phyloP scores from a whole-genome alignment of 2,329 filamentous ascomycete genomes.

The Claviceps paspali region DNA sequence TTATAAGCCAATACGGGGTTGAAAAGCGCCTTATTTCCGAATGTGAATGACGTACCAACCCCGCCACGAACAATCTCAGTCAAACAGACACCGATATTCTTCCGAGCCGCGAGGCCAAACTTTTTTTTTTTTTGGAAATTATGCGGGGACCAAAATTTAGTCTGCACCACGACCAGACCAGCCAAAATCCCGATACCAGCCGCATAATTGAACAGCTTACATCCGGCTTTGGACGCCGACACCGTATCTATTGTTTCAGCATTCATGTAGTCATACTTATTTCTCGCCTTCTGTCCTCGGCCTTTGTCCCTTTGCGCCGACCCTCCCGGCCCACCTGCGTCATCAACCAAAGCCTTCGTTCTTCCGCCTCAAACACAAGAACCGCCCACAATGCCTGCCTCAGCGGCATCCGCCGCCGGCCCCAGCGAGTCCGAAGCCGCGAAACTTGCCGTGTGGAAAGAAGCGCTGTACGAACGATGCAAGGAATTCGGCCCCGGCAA shows the following conservation, averaged over 20 bases:
- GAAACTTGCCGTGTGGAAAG: slow-evolving; percentile 37
- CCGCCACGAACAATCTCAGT: too few species aligned
- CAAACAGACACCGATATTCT: slow-evolving; percentile 1
- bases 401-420: slow-evolving; percentile 11
- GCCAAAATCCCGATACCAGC: too few species aligned
- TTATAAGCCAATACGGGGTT: too few species aligned
- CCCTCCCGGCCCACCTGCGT: neutral
- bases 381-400: slow-evolving; percentile 13
- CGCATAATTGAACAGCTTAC: too few species aligned
- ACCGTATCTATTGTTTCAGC: too few species aligned
- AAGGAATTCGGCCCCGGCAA: slow-evolving; percentile 31
- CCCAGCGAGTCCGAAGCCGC: slow-evolving; percentile 18
- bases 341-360: neutral
- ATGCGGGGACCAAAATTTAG: too few species aligned
- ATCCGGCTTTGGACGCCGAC: too few species aligned
- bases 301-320: neutral
- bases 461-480: slow-evolving; percentile 41
- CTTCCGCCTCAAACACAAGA: too few species aligned
- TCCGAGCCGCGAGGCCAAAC: neutral
- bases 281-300: neutral
- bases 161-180: too few species aligned
- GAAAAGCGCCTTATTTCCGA: too few species aligned
- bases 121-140: neutral
- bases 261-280: neutral
- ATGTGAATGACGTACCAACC: too few species aligned